Evolutionary conservation across 306 rosid species (phyloP).

Genomic region (Potentilla sterilis): DNA sequence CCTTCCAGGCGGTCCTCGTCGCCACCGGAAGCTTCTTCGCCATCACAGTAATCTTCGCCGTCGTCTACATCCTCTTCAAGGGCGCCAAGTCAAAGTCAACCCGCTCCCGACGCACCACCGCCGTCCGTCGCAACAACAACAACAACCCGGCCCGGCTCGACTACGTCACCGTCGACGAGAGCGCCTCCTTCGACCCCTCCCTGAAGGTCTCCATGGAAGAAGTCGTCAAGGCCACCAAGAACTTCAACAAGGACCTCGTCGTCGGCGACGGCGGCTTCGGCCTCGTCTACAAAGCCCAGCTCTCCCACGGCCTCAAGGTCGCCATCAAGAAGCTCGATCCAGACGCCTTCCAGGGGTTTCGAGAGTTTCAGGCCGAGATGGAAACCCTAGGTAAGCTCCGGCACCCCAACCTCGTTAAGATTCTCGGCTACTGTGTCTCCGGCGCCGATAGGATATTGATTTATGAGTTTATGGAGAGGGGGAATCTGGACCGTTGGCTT

Average conservation of each 20-base stretch:
- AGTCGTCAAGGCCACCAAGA: constrained; percentile 58
- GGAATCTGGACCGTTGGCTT: constrained; percentile 80
- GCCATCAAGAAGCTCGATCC: constrained; percentile 82
- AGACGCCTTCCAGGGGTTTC: constrained; percentile 91
- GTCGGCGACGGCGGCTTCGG: constrained; percentile 97
- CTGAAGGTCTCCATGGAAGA: constrained; percentile 68
- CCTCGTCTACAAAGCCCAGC: constrained; percentile 76
- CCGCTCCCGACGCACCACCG: neutral
- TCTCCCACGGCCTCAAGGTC: constrained; percentile 60
- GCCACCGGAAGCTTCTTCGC: constrained; percentile 54
- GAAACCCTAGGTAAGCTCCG: constrained; percentile 70
- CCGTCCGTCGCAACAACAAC: neutral
- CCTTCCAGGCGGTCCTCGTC: constrained; percentile 28
- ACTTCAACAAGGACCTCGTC: constrained; percentile 62
- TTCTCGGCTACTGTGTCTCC: constrained; percentile 73
- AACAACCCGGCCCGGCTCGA: constrained; percentile 16
- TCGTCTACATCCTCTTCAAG: constrained; percentile 36
- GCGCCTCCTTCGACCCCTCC: constrained; percentile 61
- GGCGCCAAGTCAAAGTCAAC: neutral
- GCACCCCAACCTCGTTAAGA: constrained; percentile 66
- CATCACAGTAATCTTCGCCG: constrained; percentile 39
- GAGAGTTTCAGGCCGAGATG: constrained; percentile 94
- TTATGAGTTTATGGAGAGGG: constrained; percentile 70
- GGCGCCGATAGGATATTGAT: constrained; percentile 67
- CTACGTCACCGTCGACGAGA: constrained; percentile 40